These are phyloP conservation scores for Xylaria polymorpha DNA, from an alignment of 2,329 filamentous ascomycete genomes.

Conservation along the genomic window DNA sequence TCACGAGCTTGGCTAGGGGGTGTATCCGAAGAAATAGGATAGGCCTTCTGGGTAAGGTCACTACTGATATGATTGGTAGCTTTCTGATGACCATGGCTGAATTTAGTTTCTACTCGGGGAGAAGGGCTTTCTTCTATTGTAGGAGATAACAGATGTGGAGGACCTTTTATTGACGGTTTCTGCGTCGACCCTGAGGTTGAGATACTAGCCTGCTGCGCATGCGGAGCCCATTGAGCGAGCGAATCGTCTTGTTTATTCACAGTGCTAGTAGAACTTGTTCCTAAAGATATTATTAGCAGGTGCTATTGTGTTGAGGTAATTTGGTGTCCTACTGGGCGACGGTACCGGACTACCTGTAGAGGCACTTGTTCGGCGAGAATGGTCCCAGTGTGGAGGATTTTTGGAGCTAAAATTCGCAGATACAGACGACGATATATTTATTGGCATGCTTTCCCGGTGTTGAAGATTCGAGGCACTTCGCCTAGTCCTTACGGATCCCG, in stretches of 20 bases:
- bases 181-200: slow-evolving; percentile 37
- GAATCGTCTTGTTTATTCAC: slow-evolving; percentile 11
- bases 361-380: slow-evolving; percentile 44
- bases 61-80: not conserved
- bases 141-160: slow-evolving; percentile 45
- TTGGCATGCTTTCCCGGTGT: slow-evolving; percentile 33
- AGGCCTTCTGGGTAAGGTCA: too few relatives aligned
- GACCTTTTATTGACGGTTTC: slow-evolving; percentile 27
- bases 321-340: slow-evolving; percentile 42
- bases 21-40: too few relatives aligned
- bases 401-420: slow-evolving; percentile 56
- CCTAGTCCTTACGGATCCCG: slow-evolving; percentile 53
- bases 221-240: slow-evolving; percentile 18
- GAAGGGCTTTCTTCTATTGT: slow-evolving; percentile 48
- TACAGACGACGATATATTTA: slow-evolving; percentile 55
- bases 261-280: slow-evolving; percentile 9
- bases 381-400: slow-evolving; percentile 54
- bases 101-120: not conserved
- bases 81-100: not conserved
- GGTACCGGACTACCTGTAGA: slow-evolving; percentile 54
- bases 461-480: slow-evolving; percentile 28
- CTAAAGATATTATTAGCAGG: slow-evolving; percentile 29
- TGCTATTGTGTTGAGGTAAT: not conserved
- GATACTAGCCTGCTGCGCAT: slow-evolving; percentile 30
- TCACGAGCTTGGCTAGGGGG: too few relatives aligned